Base-by-base conservation (phyloP, 495 filamentous ascomycete genomes). In the Podospora appendiculata region DNA sequence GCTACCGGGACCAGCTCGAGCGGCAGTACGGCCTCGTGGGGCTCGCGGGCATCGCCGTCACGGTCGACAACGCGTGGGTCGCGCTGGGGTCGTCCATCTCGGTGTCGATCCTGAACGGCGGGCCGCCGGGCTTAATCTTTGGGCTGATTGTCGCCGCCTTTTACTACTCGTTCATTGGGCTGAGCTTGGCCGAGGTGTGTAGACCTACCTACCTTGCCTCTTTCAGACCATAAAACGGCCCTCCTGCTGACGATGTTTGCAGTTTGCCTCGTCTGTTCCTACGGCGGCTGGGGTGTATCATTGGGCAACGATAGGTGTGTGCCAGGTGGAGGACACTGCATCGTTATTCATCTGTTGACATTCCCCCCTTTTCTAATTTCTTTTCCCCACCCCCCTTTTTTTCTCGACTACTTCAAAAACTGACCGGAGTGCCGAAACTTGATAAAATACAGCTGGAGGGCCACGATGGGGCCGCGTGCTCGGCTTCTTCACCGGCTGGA, bases 231-330 rank as follows among this genome's bases (percentile, higher is more conserved):
- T n/a, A n/a, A n/a, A n/a, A n/a, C n/a, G n/a, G n/a, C n/a, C n/a
- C n/a, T n/a, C n/a, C n/a, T n/a, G n/a, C n/a, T n/a, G n/a, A n/a
- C 8, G 6, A 11, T 34, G n/a, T 47, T 3, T 38, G 8, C 80
- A 92, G 70, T 73, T 92, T 43, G 84, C 89, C 10, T 90, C 87
- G 1, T 77, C 85, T 1, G 86, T 93, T 57, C 88, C 88, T 1
- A 89, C 86, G 0, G 79, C 83, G 8, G 86, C 83, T n/a, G 87
- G 88, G 39, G 88, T 95, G 2, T 92, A 92, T 56, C 88, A 93
- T 64, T 93, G 88, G 88, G 87, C 88, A 5, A 82, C 84, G 0
- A 77, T 91, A 13, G 43, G 43, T 45, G n/a, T n/a, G n/a, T n/a
- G n/a, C n/a, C n/a, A 45, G 1, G 43, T 33, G 2, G 36, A 38